Conservation (phyloP, 805 yeast genomes). For the Candida boleticola region DNA sequence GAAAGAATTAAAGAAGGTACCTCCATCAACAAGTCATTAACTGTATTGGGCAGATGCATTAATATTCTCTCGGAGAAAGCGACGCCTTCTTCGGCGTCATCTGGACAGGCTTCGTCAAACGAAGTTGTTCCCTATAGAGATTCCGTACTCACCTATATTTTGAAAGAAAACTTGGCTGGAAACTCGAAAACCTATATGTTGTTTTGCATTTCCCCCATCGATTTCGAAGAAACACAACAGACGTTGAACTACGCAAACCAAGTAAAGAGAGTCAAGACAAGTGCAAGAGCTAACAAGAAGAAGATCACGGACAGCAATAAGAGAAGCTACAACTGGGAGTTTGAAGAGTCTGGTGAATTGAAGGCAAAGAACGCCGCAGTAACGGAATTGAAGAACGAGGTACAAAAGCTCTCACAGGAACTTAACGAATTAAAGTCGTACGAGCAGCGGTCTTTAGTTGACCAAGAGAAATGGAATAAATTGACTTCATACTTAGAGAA, state of each 20-base stretch:
- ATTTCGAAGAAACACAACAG: constrained; percentile 72
- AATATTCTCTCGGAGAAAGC: constrained; percentile 41
- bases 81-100: not conserved
- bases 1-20: constrained; percentile 70
- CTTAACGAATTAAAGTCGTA: constrained; percentile 14
- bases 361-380: constrained; percentile 10
- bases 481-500: constrained; percentile 31
- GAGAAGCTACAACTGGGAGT: constrained; percentile 30
- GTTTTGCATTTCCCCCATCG: constrained; percentile 82
- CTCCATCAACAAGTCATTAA: constrained; percentile 73
- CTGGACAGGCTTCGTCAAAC: constrained; percentile 19
- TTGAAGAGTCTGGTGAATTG: constrained; percentile 17
- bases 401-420: constrained; percentile 26
- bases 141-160: constrained; percentile 69
- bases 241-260: constrained; percentile 77
- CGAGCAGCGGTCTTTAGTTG: constrained; percentile 4
- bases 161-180: constrained; percentile 77
- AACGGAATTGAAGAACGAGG: constrained; percentile 30
- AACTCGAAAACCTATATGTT: constrained; percentile 85
- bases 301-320: constrained; percentile 16
- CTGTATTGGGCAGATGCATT: constrained; percentile 72
- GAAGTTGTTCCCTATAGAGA: constrained; percentile 67
- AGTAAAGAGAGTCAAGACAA: constrained; percentile 66
- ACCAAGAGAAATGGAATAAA: constrained; percentile 18
- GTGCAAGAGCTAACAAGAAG: constrained; percentile 47